A percentile compares a stretch with the other conserved stretches of the same genome.
phyloP scores from a whole-genome alignment of 495 filamentous ascomycete genomes.

The Podospora tetraspora region DNA sequence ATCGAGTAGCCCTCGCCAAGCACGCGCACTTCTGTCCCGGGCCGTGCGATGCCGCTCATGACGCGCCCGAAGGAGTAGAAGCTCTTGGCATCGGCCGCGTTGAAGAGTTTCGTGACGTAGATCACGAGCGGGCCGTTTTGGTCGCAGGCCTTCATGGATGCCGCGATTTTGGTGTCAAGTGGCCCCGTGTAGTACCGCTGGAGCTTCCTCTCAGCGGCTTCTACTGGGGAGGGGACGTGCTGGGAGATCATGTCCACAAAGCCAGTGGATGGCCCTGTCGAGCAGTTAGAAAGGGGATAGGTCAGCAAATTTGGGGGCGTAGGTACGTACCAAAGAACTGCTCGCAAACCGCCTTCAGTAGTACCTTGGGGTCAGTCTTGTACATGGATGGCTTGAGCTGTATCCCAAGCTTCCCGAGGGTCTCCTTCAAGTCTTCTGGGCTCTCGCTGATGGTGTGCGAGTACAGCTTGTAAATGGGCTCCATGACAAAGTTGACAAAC shows the following conservation, averaged over 20 bases:
- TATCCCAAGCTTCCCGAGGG: constrained; percentile 76
- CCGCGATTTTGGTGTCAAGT: constrained; percentile 77
- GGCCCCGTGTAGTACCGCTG: constrained; percentile 91
- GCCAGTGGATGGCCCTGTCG: constrained; percentile 57
- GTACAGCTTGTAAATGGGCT: constrained; percentile 97
- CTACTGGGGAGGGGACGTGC: constrained; percentile 82
- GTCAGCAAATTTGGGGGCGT: not conserved
- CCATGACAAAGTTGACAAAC: constrained; percentile 91
- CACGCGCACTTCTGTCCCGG: constrained; percentile 79
- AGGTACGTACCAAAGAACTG: constrained; percentile 72
- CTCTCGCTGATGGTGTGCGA: constrained; percentile 92
- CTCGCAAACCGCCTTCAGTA: constrained; percentile 85
- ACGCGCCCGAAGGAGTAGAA: constrained; percentile 90
- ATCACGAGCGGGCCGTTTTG: constrained; percentile 86
- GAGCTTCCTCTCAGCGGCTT: constrained; percentile 69
- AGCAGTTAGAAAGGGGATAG: constrained; percentile 4
- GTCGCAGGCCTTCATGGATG: constrained; percentile 75
- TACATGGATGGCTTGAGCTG: constrained; percentile 84
- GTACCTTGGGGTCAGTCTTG: constrained; percentile 79
- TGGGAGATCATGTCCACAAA: constrained; percentile 95
- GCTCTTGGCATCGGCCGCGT: constrained; percentile 73
- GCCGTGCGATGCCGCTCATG: constrained; percentile 84
- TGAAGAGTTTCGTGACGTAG: constrained; percentile 90
- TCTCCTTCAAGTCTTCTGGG: constrained; percentile 77
- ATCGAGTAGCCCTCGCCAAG: constrained; percentile 93